Evolutionary conservation across 2,329 filamentous ascomycete species (phyloP), one percentile per base, ranked within the genome.

Genomic region (Fusarium coicis): DNA sequence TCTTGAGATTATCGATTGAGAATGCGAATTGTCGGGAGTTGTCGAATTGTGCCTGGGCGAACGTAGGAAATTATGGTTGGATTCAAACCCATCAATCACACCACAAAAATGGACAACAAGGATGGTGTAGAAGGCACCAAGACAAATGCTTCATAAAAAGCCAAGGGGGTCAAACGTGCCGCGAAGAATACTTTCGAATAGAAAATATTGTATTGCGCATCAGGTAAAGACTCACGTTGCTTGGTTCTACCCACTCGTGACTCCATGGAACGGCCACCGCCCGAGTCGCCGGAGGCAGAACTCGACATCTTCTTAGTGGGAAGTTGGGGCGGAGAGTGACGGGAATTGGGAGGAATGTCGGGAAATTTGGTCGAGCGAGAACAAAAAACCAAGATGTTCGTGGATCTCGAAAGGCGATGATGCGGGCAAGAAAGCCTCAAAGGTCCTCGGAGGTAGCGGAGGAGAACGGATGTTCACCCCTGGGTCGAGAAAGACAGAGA

Each of bases 241-340:
- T 95, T 95, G 80, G 86, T 91, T 81, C 93, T 89, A 78, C 93
- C 93, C 61, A 90, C 91, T 79, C 93, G 89, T 71, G 93, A 93
- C 85, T 95, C 88, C 90, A 92, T 92, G 58, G 89, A 84, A 77
- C 89, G 89, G 74, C 80, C 78, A 74, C 72, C 72, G 68, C 79
- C 80, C 50, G 81, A 79, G 68, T 79, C 81, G 75, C 79, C 81
- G 70, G 78, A 80, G 47, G 77, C 78, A 61, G 79, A 81, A 66
- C 80, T 80, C 62, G 81, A 82, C 81, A 83, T 83, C 39, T 68
- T 83, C 37, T 67, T 77, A 63, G 57, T 67, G 66, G 57, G 32
- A 64, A 64, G 70, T 68, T 62, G 72, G 49, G 65, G 66, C 57
- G 68, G 59, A 60, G 65, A 55, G 63, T 57, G 57, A 66, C 65